phyloP scores from a whole-genome alignment of 1,139 yeast genomes.

The Candida frijolesensis region DNA sequence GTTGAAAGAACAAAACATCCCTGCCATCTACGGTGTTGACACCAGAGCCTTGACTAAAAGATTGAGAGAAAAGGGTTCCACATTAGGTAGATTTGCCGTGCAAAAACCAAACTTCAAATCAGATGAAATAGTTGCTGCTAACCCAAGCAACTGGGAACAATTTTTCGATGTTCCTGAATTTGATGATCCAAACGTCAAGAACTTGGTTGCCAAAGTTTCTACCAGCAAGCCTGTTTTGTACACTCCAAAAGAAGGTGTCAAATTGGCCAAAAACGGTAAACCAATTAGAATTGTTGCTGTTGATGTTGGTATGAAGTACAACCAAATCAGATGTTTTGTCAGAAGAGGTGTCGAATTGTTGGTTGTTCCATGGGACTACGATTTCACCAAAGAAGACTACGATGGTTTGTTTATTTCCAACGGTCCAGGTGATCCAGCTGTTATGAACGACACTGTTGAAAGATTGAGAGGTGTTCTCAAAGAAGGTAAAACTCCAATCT shows the following conservation, averaged over 20 bases:
- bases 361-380: slow-evolving; percentile 97
- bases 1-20: slow-evolving; percentile 89
- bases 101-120: slow-evolving; percentile 50
- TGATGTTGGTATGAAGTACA: slow-evolving; percentile 98
- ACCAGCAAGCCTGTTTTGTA: slow-evolving; percentile 73
- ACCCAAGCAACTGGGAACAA: slow-evolving; percentile 49
- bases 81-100: slow-evolving; percentile 80
- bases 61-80: slow-evolving; percentile 90
- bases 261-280: slow-evolving; percentile 69
- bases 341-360: slow-evolving; percentile 93
- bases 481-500: slow-evolving; percentile 74
- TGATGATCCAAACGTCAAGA: slow-evolving; percentile 89
- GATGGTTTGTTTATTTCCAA: slow-evolving; percentile 96
- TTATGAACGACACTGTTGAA: slow-evolving; percentile 65
- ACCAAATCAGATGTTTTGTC: slow-evolving; percentile 96
- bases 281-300: slow-evolving; percentile 82
- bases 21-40: slow-evolving; percentile 97
- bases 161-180: slow-evolving; percentile 80
- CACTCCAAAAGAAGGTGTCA: slow-evolving; percentile 53
- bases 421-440: slow-evolving; percentile 99
- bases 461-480: slow-evolving; percentile 59
- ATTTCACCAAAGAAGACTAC: slow-evolving; percentile 72
- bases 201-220: slow-evolving; percentile 91
- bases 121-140: slow-evolving; percentile 28
- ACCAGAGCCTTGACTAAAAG: slow-evolving; percentile 93